These are phyloP conservation scores for Hemileccinum rubropunctum DNA, from an alignment of 768 basidiomycete genomes.

Conservation along the genomic window DNA sequence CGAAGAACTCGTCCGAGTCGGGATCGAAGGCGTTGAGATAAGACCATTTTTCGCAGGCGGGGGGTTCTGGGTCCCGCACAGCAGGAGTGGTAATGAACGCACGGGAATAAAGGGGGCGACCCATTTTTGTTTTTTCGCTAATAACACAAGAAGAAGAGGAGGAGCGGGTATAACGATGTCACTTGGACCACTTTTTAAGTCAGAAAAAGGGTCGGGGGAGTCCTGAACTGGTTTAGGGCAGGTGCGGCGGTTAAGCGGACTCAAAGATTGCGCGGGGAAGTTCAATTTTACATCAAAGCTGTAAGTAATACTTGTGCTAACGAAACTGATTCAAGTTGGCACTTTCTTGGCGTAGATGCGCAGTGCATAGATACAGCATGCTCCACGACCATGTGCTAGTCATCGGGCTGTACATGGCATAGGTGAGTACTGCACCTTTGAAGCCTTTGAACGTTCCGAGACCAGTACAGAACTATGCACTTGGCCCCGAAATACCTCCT, in stretches of 20 bases:
- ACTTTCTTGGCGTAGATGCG: too few relatives aligned
- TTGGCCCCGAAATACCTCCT: too few relatives aligned
- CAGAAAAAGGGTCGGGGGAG: slow-evolving; percentile 1
- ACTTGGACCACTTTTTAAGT: slow-evolving; percentile 11
- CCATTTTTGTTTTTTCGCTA: slow-evolving; percentile 44
- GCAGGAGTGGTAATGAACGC: slow-evolving; percentile 36
- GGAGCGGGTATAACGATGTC: slow-evolving; percentile 10
- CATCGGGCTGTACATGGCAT: too few relatives aligned
- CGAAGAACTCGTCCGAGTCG: slow-evolving; percentile 77
- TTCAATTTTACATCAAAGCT: too few relatives aligned
- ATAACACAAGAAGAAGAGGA: slow-evolving; percentile 24
- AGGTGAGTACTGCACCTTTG: too few relatives aligned
- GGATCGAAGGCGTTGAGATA: slow-evolving; percentile 70
- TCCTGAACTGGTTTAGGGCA: slow-evolving; percentile 29
- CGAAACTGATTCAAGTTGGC: too few relatives aligned
- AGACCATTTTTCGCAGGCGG: slow-evolving; percentile 57
- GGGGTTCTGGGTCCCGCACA: slow-evolving; percentile 44
- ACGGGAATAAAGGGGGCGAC: slow-evolving; percentile 58
- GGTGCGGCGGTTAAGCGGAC: slow-evolving; percentile 31
- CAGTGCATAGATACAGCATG: too few relatives aligned
- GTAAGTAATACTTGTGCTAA: too few relatives aligned
- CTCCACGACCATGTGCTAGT: too few relatives aligned
- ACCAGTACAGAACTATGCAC: too few relatives aligned
- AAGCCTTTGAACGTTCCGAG: too few relatives aligned
- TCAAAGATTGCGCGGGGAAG: too few relatives aligned